Conservation (phyloP, 2,329 filamentous ascomycete species). For the Cercospora sp. region DNA sequence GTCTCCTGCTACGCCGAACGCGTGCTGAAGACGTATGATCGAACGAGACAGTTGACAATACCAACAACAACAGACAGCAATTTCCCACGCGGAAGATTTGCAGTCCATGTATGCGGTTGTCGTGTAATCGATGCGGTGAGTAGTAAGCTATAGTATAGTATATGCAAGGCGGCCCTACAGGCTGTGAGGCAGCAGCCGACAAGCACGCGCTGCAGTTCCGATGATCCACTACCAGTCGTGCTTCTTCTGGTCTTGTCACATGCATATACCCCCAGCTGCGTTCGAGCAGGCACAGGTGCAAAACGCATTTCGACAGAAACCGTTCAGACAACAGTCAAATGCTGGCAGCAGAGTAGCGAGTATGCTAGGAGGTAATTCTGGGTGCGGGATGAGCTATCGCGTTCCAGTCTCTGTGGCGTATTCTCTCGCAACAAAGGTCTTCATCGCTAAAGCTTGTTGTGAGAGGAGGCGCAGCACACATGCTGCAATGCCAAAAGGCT, state of each 20-base stretch:
- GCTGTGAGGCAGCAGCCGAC: no score
- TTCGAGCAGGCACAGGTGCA: not conserved
- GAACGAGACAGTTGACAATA: no score
- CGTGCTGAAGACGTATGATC: no score
- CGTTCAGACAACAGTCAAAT: no score
- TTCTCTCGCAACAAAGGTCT: not conserved
- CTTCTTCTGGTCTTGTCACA: not conserved
- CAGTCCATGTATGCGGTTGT: no score
- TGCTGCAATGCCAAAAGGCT: not conserved
- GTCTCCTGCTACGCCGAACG: not conserved
- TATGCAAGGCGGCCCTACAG: not conserved
- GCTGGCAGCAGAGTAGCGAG: not conserved
- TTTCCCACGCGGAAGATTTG: no score
- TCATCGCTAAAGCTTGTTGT: no score
- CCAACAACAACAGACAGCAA: no score
- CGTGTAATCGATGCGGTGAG: not conserved
- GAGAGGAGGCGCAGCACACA: not conserved
- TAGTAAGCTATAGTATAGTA: not conserved
- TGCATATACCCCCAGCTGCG: not conserved
- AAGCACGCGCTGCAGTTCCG: not conserved
- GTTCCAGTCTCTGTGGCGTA: not conserved
- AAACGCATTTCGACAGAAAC: no score
- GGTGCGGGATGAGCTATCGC: no score
- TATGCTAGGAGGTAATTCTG: no score
- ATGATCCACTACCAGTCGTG: not conserved